These are phyloP conservation scores for Tranzscheliella williamsii DNA, from an alignment of 1,284 basidiomycete species.

Conservation along the genomic window DNA sequence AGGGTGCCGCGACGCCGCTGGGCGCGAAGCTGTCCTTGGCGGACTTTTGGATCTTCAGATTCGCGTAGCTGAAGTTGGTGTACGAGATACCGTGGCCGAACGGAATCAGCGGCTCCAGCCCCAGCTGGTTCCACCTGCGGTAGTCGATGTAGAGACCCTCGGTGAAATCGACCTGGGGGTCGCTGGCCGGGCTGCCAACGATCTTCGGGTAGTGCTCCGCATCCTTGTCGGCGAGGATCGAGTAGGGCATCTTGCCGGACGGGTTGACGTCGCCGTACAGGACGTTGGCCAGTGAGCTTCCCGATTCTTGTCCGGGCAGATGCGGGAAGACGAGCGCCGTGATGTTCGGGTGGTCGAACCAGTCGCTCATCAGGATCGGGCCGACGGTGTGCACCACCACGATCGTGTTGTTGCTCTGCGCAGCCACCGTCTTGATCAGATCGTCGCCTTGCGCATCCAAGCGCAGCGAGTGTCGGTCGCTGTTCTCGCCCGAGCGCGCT, in stretches of 20 bases:
- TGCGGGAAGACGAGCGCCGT: conserved; percentile 29
- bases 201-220: conserved; percentile 57
- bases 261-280: conserved; percentile 35
- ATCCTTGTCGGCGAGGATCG: conserved; percentile 13
- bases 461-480: conserved; percentile 61
- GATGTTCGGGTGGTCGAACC: conserved; percentile 38
- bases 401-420: conserved; percentile 70
- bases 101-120: conserved; percentile 69
- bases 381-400: conserved; percentile 72
- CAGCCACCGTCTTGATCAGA: conserved; percentile 60
- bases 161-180: conserved; percentile 67
- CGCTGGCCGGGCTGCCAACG: conserved; percentile 47
- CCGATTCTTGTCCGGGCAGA: conserved; percentile 38
- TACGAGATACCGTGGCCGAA: conserved; percentile 87
- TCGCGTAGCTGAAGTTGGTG: conserved; percentile 68
- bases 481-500: conserved; percentile 63
- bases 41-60: conserved; percentile 14
- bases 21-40: conserved; percentile 10
- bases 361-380: conserved; percentile 35
- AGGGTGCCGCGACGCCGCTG: conserved; percentile 4
- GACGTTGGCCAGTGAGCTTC: conserved; percentile 22
- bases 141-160: conserved; percentile 75
- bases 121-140: conserved; percentile 70
- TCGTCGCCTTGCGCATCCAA: conserved; percentile 60
- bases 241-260: conserved; percentile 36